Conservation (phyloP, 495 filamentous ascomycete genomes). For the Penicillium parvum region DNA sequence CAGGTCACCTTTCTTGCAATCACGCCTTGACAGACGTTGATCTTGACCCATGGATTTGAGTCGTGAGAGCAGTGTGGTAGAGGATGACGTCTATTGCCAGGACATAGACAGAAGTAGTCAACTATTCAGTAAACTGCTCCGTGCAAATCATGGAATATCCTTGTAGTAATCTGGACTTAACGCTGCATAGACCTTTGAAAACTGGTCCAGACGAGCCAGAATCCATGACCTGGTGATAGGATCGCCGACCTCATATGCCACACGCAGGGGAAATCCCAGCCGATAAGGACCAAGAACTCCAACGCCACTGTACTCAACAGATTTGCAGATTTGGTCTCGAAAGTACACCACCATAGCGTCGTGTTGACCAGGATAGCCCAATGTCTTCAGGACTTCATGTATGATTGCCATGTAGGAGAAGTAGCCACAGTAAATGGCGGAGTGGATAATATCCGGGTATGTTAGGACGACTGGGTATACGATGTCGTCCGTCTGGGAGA, state of each 20-base stretch:
- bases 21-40: no score
- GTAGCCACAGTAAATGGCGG: slow-evolving; percentile 28
- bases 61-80: no score
- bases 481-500: slow-evolving; percentile 18
- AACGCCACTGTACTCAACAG: slow-evolving; percentile 27
- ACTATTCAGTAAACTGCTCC: no score
- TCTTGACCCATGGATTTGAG: no score
- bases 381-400: slow-evolving; percentile 25
- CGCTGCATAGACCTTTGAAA: slow-evolving; percentile 28
- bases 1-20: no score
- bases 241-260: slow-evolving; percentile 30
- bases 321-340: slow-evolving; percentile 34
- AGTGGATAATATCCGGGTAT: slow-evolving; percentile 24
- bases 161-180: slow-evolving; percentile 22
- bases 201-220: slow-evolving; percentile 15
- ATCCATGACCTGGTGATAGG: slow-evolving; percentile 27
- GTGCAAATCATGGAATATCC: not conserved
- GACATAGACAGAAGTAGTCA: no score
- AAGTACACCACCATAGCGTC: slow-evolving; percentile 25
- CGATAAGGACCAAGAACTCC: slow-evolving; percentile 32
- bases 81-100: no score
- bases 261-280: slow-evolving; percentile 29
- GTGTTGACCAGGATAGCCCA: slow-evolving; percentile 27
- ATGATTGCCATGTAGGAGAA: slow-evolving; percentile 34
- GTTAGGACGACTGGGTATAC: slow-evolving; percentile 23